Evolutionary conservation across 2,329 filamentous ascomycete species (phyloP), one percentile per base, ranked within the genome.

Genomic region (Aplosporella prunicola): DNA sequence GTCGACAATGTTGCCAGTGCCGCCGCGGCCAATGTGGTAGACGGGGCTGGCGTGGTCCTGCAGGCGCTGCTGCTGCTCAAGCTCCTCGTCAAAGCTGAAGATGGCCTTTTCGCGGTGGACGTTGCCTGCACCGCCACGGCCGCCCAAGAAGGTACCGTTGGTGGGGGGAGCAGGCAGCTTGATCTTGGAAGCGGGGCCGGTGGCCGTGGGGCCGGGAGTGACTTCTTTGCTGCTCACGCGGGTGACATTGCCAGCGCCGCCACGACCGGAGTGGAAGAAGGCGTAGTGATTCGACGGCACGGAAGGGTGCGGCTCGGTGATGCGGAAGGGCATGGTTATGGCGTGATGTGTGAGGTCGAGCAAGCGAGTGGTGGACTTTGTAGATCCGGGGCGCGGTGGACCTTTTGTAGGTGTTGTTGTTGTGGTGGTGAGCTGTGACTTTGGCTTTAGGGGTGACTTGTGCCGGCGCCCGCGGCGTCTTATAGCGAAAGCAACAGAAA

Each of bases 21-120:
- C 76, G 14, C 75, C 76, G 29, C 76, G 67, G 28, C 76, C 76
- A 45, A 78, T 70, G 53, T 77, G 72, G 64, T 77, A 79, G 43
- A 79, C 68, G 13, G 76, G 76, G 2, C 74, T 73, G 31, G 69
- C 63, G 49, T 68, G 61, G 45, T 67, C 63, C 51, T 69, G 67
- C 38, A 72, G 62, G 40, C 68, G 65, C 44, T 72, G 61, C 43
- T 76, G 69, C 41, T 68, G 68, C 47, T 74, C 67, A 35, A 80
- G 66, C 51, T 80, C 76, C 61, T 80, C 76, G 56, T 80, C 76
- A 60, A 83, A 83, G 57, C 69, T 72, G 66, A 79, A 79, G 55
- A 79, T 77, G 50, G 71, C 67, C 26, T 72, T 66, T 48, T 78
- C 70, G 29, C 62, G 52, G 60, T 70, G 66, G 45, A 75, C 68